Percentiles rank a stretch among this genome's conserved stretches.
Conservation (phyloP, 2,329 filamentous ascomycete genomes). For the Aulographum hederae region DNA sequence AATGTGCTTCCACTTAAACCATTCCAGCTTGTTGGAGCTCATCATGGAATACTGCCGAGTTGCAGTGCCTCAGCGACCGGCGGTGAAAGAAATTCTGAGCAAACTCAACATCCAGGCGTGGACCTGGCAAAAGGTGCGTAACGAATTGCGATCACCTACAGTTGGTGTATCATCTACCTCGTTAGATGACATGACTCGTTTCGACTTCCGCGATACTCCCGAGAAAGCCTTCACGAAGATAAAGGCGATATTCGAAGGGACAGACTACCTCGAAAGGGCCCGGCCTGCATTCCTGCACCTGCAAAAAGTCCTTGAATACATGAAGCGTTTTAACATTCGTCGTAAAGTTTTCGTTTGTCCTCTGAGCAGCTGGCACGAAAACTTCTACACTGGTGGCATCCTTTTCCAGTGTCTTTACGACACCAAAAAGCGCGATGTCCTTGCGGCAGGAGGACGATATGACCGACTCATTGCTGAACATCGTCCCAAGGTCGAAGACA, state of each 20-base stretch:
- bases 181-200: slow-evolving; percentile 73
- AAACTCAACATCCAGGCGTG: slow-evolving; percentile 68
- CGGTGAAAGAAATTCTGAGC: slow-evolving; percentile 68
- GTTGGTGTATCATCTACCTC: slow-evolving; percentile 77
- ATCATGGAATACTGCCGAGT: slow-evolving; percentile 88
- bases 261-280: slow-evolving; percentile 31
- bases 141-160: slow-evolving; percentile 61
- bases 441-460: slow-evolving; percentile 86
- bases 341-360: slow-evolving; percentile 73
- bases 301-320: slow-evolving; percentile 57
- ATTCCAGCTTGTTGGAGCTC: slow-evolving; percentile 67
- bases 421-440: slow-evolving; percentile 60
- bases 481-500: slow-evolving; percentile 43
- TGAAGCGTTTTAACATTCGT: slow-evolving; percentile 54
- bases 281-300: slow-evolving; percentile 54
- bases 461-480: slow-evolving; percentile 78
- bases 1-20: slow-evolving; percentile 83
- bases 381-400: slow-evolving; percentile 71
- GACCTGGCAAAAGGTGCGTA: slow-evolving; percentile 68
- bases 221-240: slow-evolving; percentile 55
- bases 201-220: slow-evolving; percentile 69
- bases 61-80: slow-evolving; percentile 44
- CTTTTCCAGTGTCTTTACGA: slow-evolving; percentile 87
- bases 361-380: slow-evolving; percentile 75
- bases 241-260: slow-evolving; percentile 33